phyloP scores from a whole-genome alignment of 2,329 filamentous ascomycete species.

The Clarireedia sp. region DNA sequence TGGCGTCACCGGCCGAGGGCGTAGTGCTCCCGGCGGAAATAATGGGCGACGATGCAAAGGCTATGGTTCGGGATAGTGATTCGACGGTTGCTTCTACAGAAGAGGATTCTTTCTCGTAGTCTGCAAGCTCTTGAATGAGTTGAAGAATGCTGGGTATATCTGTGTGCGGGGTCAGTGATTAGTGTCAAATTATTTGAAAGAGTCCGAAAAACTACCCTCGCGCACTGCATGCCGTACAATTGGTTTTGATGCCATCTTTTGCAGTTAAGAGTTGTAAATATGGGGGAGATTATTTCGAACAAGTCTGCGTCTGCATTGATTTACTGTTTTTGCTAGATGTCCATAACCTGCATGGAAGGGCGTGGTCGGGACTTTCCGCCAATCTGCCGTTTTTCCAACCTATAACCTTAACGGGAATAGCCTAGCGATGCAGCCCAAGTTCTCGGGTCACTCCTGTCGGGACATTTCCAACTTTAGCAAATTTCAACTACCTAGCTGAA shows the following conservation, averaged over 20 bases:
- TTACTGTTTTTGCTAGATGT: too few species aligned
- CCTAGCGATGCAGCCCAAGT: too few species aligned
- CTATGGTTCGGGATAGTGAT: constrained; percentile 65
- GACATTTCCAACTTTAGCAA: too few species aligned
- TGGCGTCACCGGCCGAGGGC: constrained; percentile 42
- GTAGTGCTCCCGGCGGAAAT: constrained; percentile 38
- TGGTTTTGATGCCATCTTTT: not conserved
- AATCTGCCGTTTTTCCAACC: too few species aligned
- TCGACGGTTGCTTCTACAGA: constrained; percentile 72
- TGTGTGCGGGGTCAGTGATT: constrained; percentile 37
- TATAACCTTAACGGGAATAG: too few species aligned
- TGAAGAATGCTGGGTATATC: constrained; percentile 75
- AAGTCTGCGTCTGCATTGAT: too few species aligned
- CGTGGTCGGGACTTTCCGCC: too few species aligned
- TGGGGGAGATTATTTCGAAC: not conserved
- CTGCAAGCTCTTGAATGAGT: constrained; percentile 77
- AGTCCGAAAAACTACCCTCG: not conserved
- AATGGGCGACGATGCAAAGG: constrained; percentile 52
- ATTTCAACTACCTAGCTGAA: not conserved
- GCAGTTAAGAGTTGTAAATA: not conserved
- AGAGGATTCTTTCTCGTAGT: constrained; percentile 73
- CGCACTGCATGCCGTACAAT: constrained; percentile 3
- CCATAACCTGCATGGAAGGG: too few species aligned
- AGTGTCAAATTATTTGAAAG: not conserved
- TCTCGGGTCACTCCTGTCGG: too few species aligned